Evolutionary conservation across 73 alveolate genomes (phyloP).

Genomic region (Paramecium biaurelia): DNA sequence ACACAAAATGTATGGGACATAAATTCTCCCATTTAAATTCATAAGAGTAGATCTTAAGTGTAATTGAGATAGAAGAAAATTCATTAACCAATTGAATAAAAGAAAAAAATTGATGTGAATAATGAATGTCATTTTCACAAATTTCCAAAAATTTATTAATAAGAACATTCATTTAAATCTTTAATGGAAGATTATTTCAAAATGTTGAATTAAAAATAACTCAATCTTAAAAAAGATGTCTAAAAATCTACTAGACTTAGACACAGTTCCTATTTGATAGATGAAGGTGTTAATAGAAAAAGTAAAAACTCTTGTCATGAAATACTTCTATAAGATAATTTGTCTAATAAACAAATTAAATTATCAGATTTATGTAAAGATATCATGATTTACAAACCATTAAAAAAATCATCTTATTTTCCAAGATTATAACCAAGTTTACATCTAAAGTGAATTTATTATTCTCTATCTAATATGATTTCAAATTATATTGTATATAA

Average conservation of each 20-base stretch:
- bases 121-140: background rate
- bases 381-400: conserved; percentile 23
- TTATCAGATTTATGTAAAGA: conserved; percentile 19
- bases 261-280: background rate
- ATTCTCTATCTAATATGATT: background rate
- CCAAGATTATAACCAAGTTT: background rate
- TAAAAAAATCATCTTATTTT: background rate
- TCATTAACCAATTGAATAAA: background rate
- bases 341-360: background rate
- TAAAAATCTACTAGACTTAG: background rate
- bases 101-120: background rate
- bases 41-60: background rate
- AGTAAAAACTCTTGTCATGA: background rate
- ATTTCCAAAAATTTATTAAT: background rate
- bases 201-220: background rate
- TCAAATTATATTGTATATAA: background rate
- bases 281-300: background rate
- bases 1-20: background rate
- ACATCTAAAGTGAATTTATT: background rate
- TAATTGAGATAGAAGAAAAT: background rate
- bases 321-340: background rate
- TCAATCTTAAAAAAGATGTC: background rate
- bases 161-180: background rate
- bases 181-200: background rate
- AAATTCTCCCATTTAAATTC: background rate